Conservation (phyloP, 495 filamentous ascomycete species). For the Penicillium samsonianum region DNA sequence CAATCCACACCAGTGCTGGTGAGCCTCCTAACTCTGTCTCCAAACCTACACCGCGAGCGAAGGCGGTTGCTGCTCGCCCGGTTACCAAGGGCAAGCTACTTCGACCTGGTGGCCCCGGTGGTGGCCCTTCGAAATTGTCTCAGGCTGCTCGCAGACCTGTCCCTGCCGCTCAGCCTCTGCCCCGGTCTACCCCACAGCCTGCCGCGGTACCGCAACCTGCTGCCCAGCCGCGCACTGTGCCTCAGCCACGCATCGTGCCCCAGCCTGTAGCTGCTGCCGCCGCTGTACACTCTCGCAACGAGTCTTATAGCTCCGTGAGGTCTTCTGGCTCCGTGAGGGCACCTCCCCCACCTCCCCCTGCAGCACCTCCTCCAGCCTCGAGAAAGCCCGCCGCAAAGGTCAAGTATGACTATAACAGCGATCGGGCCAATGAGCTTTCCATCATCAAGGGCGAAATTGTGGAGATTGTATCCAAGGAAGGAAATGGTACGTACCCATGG, state of each 20-base stretch:
- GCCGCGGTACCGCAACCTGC: constrained; percentile 47
- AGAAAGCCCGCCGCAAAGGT: constrained; percentile 80
- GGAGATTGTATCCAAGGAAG: constrained; percentile 83
- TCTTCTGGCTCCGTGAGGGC: constrained; percentile 56
- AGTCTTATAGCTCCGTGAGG: constrained; percentile 55
- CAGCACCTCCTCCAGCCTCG: constrained; percentile 57
- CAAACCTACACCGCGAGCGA: constrained; percentile 79
- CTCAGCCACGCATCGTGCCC: constrained; percentile 40
- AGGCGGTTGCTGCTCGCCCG: constrained; percentile 79
- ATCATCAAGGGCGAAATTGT: constrained; percentile 77
- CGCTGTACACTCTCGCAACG: constrained; percentile 54
- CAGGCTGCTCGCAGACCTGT: constrained; percentile 47
- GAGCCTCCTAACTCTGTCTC: constrained; percentile 83
- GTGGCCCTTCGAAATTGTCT: constrained; percentile 71
- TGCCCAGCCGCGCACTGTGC: constrained; percentile 37
- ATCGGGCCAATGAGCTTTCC: constrained; percentile 75
- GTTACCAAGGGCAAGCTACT: constrained; percentile 89
- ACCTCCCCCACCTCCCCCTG: constrained; percentile 71
- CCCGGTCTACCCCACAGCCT: constrained; percentile 45
- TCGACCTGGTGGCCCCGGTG: constrained; percentile 82
- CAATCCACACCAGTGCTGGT: constrained; percentile 82
- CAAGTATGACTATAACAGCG: constrained; percentile 83
- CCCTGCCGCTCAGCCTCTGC: constrained; percentile 37
- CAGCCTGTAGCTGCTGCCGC: constrained; percentile 37
- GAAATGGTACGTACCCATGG: constrained; percentile 68